These are phyloP conservation scores for Citrus hindsii DNA, from an alignment of 345 rosid genomes.

Conservation along the genomic window DNA sequence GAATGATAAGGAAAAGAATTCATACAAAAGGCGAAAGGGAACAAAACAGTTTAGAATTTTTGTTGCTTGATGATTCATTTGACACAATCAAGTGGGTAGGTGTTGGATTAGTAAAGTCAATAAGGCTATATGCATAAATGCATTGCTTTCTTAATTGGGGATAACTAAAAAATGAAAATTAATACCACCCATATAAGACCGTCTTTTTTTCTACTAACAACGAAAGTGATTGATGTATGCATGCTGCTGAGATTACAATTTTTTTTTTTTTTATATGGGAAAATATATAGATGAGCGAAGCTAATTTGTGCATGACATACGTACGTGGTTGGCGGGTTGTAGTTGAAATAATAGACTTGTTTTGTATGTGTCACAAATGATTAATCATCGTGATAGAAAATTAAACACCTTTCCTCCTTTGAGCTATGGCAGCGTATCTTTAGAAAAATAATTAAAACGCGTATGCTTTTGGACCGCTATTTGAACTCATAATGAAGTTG, in stretches of 20 bases:
- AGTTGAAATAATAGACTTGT: slow-evolving; percentile 4
- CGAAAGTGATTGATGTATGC: slow-evolving; percentile 9
- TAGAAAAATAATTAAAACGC: background rate
- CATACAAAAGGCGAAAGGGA: background rate
- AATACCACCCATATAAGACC: background rate
- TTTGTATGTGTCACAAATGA: background rate
- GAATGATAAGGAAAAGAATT: background rate
- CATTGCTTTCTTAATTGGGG: background rate
- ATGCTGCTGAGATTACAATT: background rate
- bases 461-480: background rate
- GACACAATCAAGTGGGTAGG: background rate
- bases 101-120: background rate
- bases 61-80: background rate
- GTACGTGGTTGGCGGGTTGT: background rate
- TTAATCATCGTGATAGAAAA: background rate
- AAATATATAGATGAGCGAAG: background rate
- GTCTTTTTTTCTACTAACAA: background rate
- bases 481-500: background rate
- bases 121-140: background rate
- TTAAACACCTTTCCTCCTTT: no score
- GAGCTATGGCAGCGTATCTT: no score
- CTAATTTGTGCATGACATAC: background rate
- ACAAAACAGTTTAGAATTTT: background rate
- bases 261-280: background rate
- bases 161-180: background rate